Evolutionary conservation across 441 rosid genomes (phyloP).

Genomic region (Jatropha multifida): DNA sequence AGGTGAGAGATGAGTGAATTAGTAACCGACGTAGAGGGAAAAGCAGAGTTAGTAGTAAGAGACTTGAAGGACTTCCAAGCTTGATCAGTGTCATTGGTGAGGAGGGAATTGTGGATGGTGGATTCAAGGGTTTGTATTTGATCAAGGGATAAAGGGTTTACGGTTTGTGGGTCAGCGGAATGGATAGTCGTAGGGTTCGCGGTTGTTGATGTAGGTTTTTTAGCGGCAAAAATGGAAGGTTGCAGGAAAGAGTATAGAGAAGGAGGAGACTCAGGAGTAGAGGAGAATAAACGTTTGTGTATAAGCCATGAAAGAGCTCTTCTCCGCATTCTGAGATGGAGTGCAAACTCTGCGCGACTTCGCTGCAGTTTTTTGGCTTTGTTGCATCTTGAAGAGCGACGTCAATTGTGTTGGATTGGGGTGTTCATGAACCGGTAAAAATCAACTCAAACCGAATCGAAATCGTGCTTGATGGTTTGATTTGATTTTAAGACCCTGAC

Average conservation of each 20-base stretch:
- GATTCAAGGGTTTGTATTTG: constrained; percentile 50
- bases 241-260: constrained; percentile 81
- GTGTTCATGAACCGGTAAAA: too few species aligned
- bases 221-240: constrained; percentile 60
- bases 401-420: too few species aligned
- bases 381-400: too few species aligned
- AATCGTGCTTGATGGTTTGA: too few species aligned
- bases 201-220: constrained; percentile 29
- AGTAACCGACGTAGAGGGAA: constrained; percentile 58
- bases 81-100: constrained; percentile 51
- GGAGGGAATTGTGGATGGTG: constrained; percentile 58
- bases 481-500: too few species aligned
- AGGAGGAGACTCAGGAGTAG: constrained; percentile 40
- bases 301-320: constrained; percentile 33
- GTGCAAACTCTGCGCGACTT: background rate
- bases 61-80: constrained; percentile 92
- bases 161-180: constrained; percentile 28
- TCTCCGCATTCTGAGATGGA: constrained; percentile 49
- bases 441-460: too few species aligned
- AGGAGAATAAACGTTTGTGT: constrained; percentile 37
- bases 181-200: constrained; percentile 15
- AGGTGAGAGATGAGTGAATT: constrained; percentile 74
- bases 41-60: constrained; percentile 51
- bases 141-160: constrained; percentile 41
- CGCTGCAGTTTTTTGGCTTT: too few species aligned